Evolutionary conservation across 495 filamentous ascomycete genomes (phyloP).

Genomic region (Rhizodiscina lignyota): DNA sequence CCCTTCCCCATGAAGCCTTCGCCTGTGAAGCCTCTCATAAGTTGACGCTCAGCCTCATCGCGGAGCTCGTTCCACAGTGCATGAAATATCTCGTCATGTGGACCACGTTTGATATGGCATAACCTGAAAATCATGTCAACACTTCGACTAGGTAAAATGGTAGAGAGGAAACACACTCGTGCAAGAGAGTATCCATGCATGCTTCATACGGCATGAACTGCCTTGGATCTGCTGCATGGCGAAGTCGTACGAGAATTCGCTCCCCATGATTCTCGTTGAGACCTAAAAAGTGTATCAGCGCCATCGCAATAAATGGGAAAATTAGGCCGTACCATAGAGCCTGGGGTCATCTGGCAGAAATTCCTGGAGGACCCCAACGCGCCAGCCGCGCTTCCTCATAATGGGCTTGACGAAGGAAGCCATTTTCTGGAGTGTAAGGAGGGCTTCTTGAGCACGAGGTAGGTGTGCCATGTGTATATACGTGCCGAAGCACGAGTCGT

Average conservation of each 20-base stretch:
- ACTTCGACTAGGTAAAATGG: not conserved
- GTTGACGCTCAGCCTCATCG: slow-evolving; percentile 61
- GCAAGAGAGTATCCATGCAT: slow-evolving; percentile 82
- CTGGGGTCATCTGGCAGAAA: slow-evolving; percentile 65
- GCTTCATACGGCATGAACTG: slow-evolving; percentile 71
- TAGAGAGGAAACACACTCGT: slow-evolving; percentile 42
- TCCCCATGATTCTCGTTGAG: slow-evolving; percentile 62
- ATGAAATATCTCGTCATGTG: slow-evolving; percentile 71
- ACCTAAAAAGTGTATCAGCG: slow-evolving; percentile 22
- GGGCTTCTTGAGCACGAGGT: slow-evolving; percentile 60
- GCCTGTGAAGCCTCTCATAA: slow-evolving; percentile 73
- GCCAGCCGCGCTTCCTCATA: slow-evolving; percentile 76
- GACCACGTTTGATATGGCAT: slow-evolving; percentile 69
- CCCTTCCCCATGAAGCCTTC: slow-evolving; percentile 75
- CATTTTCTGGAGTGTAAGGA: slow-evolving; percentile 64
- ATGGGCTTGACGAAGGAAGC: slow-evolving; percentile 89
- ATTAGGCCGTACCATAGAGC: slow-evolving; percentile 41
- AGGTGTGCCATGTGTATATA: slow-evolving; percentile 66
- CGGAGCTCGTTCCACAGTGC: slow-evolving; percentile 76
- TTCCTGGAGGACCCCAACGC: slow-evolving; percentile 62
- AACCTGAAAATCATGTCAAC: slow-evolving; percentile 27
- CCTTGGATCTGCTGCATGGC: slow-evolving; percentile 54
- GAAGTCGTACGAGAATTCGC: slow-evolving; percentile 70
- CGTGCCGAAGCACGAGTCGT: slow-evolving; percentile 51
- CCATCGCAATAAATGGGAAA: not conserved